phyloP scores from a whole-genome alignment of 164 flowering plant species.

The Berberis thunbergii region DNA sequence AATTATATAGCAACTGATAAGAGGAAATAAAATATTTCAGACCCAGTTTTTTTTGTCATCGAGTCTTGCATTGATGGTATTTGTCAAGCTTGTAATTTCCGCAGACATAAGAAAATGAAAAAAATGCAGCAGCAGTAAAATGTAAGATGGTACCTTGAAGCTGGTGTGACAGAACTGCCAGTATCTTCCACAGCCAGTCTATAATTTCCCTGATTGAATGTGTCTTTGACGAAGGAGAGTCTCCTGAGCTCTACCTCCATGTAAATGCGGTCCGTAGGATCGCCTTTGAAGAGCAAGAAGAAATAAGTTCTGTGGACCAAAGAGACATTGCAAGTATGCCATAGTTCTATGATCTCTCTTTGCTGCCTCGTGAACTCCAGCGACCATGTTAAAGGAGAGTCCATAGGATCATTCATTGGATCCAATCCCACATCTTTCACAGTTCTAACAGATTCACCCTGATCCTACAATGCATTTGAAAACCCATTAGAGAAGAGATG shows the following conservation, averaged over 20 bases:
- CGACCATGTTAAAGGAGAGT: conserved; percentile 31
- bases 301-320: conserved; percentile 76
- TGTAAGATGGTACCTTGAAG: conserved; percentile 46
- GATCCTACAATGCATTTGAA: conserved; percentile 16
- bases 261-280: conserved; percentile 66
- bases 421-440: conserved; percentile 50
- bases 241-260: conserved; percentile 87
- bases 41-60: too few relatives aligned
- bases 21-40: too few relatives aligned
- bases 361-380: conserved; percentile 45
- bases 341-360: conserved; percentile 63
- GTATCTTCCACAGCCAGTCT: conserved; percentile 10
- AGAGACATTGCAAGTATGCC: conserved; percentile 72
- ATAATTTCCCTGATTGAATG: conserved; percentile 27
- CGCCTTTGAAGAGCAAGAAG: conserved; percentile 86
- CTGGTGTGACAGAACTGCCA: conserved; percentile 23
- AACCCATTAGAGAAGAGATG: too few relatives aligned
- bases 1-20: too few relatives aligned
- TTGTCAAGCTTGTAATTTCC: neutral
- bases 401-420: conserved; percentile 36
- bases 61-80: neutral
- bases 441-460: conserved; percentile 27
- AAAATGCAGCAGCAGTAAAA: neutral
- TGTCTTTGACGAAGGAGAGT: conserved; percentile 51
- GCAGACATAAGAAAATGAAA: neutral